phyloP scores from a whole-genome alignment of 2,329 filamentous ascomycete species.

The Cytospora piceicola region DNA sequence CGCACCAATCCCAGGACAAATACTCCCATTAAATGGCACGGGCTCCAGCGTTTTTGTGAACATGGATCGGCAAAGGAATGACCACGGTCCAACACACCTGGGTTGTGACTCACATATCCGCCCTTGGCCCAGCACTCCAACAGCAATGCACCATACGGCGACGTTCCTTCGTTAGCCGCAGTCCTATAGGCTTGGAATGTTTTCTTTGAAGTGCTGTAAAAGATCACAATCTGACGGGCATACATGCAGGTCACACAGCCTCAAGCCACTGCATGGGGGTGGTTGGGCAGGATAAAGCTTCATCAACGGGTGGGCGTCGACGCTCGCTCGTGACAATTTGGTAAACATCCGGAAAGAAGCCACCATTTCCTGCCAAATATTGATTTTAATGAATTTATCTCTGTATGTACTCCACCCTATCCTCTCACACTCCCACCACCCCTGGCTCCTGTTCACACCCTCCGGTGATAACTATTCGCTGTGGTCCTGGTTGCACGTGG shows the following conservation, averaged over 20 bases:
- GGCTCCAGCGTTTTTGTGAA: neutral
- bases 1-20: too few species aligned
- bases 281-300: neutral
- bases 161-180: neutral
- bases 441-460: constrained; percentile 3
- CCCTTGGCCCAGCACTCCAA: neutral
- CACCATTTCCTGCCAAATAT: neutral
- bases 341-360: neutral
- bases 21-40: neutral
- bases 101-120: neutral
- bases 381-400: constrained; percentile 23
- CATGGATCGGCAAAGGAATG: neutral
- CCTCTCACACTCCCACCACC: neutral
- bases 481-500: constrained; percentile 13
- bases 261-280: neutral
- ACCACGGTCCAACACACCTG: neutral
- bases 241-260: neutral
- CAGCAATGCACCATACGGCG: neutral
- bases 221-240: neutral
- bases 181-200: neutral
- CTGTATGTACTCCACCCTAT: too few species aligned
- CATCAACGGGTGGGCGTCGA: neutral
- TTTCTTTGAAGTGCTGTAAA: neutral
- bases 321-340: neutral
- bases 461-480: neutral